phyloP scores from a whole-genome alignment of 306 rosid species.

The Trichosanthes truncata region DNA sequence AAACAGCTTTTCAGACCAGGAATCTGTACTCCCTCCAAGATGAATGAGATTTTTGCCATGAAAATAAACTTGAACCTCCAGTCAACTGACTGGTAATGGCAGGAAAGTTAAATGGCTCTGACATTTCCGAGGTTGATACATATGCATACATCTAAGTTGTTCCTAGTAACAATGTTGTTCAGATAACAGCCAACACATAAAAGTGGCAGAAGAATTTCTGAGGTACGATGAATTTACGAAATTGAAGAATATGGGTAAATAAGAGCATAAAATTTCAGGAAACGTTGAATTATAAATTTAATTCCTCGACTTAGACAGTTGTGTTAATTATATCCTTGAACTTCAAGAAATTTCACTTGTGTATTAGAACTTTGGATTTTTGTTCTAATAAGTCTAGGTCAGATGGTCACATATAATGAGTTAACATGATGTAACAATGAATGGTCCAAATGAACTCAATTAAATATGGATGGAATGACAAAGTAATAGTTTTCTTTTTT shows the following conservation, averaged over 20 bases:
- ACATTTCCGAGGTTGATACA: constrained; percentile 29
- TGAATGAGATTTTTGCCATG: constrained; percentile 26
- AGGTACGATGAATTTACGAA: constrained; percentile 72
- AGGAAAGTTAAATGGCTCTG: constrained; percentile 39
- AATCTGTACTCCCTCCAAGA: constrained; percentile 21
- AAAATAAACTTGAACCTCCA: constrained; percentile 44
- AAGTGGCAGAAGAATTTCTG: constrained; percentile 72
- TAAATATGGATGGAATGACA: too few species aligned
- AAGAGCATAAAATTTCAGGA: background rate
- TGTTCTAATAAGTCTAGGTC: background rate
- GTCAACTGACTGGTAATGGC: constrained; percentile 44
- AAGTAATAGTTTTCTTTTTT: too few species aligned
- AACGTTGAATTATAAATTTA: background rate
- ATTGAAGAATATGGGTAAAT: background rate
- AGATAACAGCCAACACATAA: constrained; percentile 46
- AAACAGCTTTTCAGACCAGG: constrained; percentile 57
- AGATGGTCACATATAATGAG: background rate
- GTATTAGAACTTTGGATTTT: background rate
- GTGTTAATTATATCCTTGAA: background rate
- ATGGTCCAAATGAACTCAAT: too few species aligned
- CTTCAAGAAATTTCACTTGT: background rate
- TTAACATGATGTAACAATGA: background rate
- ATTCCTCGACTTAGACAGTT: background rate
- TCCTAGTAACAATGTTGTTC: constrained; percentile 70
- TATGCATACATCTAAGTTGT: constrained; percentile 64